Conservation (phyloP, 1,284 basidiomycete species). For the Cutaneotrichosporon daszewskae region DNA sequence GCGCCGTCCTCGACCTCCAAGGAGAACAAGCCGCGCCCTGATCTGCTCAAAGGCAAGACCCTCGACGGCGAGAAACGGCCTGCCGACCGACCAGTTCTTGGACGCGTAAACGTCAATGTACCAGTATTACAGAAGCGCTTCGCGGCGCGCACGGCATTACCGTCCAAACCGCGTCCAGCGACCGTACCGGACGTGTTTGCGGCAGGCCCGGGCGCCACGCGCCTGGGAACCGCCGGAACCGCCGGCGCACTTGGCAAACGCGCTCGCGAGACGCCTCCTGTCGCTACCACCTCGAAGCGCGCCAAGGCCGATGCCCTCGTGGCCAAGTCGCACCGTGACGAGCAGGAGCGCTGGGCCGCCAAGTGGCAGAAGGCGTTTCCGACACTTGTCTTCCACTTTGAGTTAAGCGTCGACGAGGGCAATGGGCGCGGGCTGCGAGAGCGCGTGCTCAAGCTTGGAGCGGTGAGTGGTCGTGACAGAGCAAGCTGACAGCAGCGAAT, state of each 20-base stretch:
- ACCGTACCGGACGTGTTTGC: constrained; percentile 27
- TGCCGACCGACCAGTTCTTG: constrained; percentile 14
- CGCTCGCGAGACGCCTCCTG: background rate
- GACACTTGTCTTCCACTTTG: constrained; percentile 77
- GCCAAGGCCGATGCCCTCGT: constrained; percentile 9
- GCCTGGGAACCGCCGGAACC: background rate
- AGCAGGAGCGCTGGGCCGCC: constrained; percentile 65
- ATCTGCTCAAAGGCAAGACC: too few relatives aligned
- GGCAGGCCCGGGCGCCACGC: background rate
- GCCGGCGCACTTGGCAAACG: constrained; percentile 14
- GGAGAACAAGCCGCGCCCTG: too few relatives aligned
- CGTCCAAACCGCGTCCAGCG: constrained; percentile 19
- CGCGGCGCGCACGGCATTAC: background rate
- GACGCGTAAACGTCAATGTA: constrained; percentile 17
- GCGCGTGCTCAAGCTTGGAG: constrained; percentile 63
- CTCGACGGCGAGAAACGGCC: too few relatives aligned
- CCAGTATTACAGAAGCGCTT: constrained; percentile 2
- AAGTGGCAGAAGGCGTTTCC: constrained; percentile 85
- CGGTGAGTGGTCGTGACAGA: constrained; percentile 55
- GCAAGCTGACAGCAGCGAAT: constrained; percentile 40
- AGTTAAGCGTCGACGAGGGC: constrained; percentile 50
- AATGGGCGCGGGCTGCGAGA: constrained; percentile 52
- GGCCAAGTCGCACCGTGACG: constrained; percentile 31
- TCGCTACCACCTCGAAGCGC: constrained; percentile 3
- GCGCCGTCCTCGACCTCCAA: too few relatives aligned